phyloP scores from a whole-genome alignment of 1,284 basidiomycete genomes.

The Cutaneotrichosporon spelunceum region DNA sequence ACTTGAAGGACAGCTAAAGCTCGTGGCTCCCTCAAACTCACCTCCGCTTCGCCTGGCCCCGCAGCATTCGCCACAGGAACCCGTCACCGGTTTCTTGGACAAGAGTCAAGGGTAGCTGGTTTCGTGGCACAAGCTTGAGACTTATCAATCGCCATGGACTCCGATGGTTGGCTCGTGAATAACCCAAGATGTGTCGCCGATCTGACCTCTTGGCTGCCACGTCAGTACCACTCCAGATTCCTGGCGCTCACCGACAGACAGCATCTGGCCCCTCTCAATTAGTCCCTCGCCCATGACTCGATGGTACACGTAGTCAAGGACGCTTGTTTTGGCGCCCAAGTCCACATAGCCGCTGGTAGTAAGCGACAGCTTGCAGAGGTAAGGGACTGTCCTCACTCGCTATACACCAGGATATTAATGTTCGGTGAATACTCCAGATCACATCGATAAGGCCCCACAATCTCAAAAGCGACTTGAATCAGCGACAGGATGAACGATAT shows the following conservation, averaged over 20 bases:
- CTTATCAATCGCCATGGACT: background rate
- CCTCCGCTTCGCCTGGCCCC: background rate
- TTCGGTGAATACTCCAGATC: background rate
- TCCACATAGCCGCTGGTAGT: background rate
- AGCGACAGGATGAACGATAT: background rate
- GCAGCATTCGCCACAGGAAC: background rate
- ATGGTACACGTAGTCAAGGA: background rate
- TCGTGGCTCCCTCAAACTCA: background rate
- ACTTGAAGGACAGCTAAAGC: background rate
- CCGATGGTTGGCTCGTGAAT: background rate
- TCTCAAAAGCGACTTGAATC: background rate
- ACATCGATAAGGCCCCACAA: constrained; percentile 4
- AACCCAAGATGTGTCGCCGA: background rate
- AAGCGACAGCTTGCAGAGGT: background rate
- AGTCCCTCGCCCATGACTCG: background rate
- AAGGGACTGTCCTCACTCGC: background rate
- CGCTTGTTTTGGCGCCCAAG: background rate
- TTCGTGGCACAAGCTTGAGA: background rate
- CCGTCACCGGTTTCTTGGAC: background rate
- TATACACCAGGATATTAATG: background rate
- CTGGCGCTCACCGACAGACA: background rate
- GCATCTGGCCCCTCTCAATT: background rate
- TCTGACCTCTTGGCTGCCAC: background rate
- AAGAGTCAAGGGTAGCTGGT: background rate
- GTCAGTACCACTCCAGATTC: background rate